Evolutionary conservation across 2,329 filamentous ascomycete species (phyloP).

Genomic region (Aaosphaeria pasadenensis): DNA sequence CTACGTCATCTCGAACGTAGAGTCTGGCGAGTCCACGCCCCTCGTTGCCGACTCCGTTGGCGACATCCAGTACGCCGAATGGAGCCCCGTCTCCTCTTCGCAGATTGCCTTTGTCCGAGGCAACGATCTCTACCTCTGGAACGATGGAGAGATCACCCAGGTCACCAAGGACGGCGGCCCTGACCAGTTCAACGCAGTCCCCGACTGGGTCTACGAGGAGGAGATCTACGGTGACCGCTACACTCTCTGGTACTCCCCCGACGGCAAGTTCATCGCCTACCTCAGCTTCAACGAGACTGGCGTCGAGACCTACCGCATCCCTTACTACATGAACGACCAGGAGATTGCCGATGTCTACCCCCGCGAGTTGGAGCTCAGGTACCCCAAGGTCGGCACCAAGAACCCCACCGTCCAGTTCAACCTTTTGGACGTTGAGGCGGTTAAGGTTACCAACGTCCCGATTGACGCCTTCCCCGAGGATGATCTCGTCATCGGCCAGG

Average conservation of each 20-base stretch:
- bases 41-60: slow-evolving; percentile 59
- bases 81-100: slow-evolving; percentile 54
- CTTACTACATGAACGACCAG: slow-evolving; percentile 63
- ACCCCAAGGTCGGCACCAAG: slow-evolving; percentile 66
- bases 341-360: slow-evolving; percentile 61
- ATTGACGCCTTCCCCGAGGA: slow-evolving; percentile 59
- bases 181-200: slow-evolving; percentile 62
- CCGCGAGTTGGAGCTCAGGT: slow-evolving; percentile 59
- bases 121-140: slow-evolving; percentile 63
- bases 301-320: slow-evolving; percentile 63
- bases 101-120: slow-evolving; percentile 65
- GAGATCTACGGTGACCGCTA: slow-evolving; percentile 54
- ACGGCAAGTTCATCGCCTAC: slow-evolving; percentile 54
- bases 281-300: slow-evolving; percentile 63
- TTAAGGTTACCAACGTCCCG: slow-evolving; percentile 45
- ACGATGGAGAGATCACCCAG: slow-evolving; percentile 52
- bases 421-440: slow-evolving; percentile 52
- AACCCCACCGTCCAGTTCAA: slow-evolving; percentile 65
- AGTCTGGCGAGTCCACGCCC: slow-evolving; percentile 53
- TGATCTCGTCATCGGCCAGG: slow-evolving; percentile 65
- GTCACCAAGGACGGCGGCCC: slow-evolving; percentile 60
- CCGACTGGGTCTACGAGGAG: slow-evolving; percentile 64
- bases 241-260: slow-evolving; percentile 57
- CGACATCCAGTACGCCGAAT: slow-evolving; percentile 65
- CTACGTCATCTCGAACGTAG: slow-evolving; percentile 63